Base-by-base conservation (phyloP, 2,329 filamentous ascomycete species). In the Delphinella strobiligena region DNA sequence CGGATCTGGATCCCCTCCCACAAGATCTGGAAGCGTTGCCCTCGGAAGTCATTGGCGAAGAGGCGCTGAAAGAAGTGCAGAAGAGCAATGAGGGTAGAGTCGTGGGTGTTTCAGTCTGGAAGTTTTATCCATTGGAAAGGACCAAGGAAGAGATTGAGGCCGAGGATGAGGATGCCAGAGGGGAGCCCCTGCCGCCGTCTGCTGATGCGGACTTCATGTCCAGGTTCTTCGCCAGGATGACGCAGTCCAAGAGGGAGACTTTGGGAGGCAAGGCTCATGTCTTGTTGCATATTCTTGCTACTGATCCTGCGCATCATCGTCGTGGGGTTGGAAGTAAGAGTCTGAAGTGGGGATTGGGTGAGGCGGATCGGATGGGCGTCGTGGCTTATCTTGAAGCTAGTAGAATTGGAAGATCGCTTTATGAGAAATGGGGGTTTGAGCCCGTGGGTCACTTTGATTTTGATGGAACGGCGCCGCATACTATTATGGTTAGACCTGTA, bases 351-450 rank as follows among this genome's bases (percentile, higher is more conserved):
- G 65, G 63, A 0, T 24, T 61, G 10, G 44, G 55, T 19, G 53
- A 58, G 38, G 64, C 62, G 22, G 63, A 68, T 47, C 43, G 52
- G 34, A 47, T 60, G 35, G 56, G 58, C 0, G 29, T 66, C 35
- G 49, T 51, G 11, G 50, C 49, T 2, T 68, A 64, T 50, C 37
- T 68, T 24, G 62, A 66, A 45, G 54, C 58, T 5, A 61, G 54
- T n/a, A 47, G 52, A 17, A 47, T 50, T 35, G 65, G 59, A 0
- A 51, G 54, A 39, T 50, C 51, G 8, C 42, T 68, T 15, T 68
- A 69, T 43, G 56, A 56, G 46, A 52, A 50, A 39, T 58, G 48
- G 46, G 58, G 56, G 24, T 66, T 56, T 41, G 48, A 55, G 34
- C 46, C 42, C 11, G 40, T 54, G 18, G 50, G 49, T 14, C 39